phyloP scores from a whole-genome alignment of 306 rosid species.

The Vigna mungo region DNA sequence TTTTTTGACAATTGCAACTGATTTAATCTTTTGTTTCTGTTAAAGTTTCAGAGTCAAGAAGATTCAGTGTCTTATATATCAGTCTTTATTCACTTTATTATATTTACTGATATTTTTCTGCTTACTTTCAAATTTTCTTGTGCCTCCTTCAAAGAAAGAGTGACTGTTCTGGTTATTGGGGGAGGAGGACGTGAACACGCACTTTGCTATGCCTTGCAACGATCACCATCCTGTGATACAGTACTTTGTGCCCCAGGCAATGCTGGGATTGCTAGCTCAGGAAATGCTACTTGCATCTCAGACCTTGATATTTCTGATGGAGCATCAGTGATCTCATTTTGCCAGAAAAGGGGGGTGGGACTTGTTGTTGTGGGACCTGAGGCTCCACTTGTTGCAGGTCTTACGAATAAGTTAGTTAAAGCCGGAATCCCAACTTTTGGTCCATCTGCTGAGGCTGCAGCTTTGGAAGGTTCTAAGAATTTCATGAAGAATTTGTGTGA shows the following conservation, averaged over 20 bases:
- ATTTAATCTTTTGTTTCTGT: background rate
- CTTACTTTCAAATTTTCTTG: background rate
- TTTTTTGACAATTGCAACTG: background rate
- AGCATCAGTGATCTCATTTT: constrained; percentile 69
- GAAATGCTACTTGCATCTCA: constrained; percentile 79
- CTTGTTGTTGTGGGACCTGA: constrained; percentile 94
- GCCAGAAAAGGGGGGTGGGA: constrained; percentile 75
- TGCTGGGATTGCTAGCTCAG: constrained; percentile 85
- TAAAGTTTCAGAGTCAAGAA: constrained; percentile 6
- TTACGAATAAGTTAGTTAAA: constrained; percentile 69
- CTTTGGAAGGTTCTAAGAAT: constrained; percentile 95
- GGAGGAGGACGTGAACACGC: constrained; percentile 99
- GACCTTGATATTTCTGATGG: constrained; percentile 74
- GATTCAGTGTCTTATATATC: background rate
- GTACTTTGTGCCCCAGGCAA: constrained; percentile 95
- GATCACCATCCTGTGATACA: constrained; percentile 74
- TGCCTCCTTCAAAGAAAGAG: constrained; percentile 51
- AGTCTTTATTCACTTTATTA: constrained; percentile 1
- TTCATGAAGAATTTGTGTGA: constrained; percentile 95
- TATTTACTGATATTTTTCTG: constrained; percentile 4
- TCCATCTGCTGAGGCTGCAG: constrained; percentile 97
- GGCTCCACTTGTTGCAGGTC: constrained; percentile 92
- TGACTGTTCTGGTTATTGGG: constrained; percentile 82
- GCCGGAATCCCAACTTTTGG: constrained; percentile 92
- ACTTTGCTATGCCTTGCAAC: constrained; percentile 89